A percentile compares a stretch with the other conserved stretches of the same genome.
phyloP scores from a whole-genome alignment of 495 filamentous ascomycete genomes.

The Penicillium longicatenatum region DNA sequence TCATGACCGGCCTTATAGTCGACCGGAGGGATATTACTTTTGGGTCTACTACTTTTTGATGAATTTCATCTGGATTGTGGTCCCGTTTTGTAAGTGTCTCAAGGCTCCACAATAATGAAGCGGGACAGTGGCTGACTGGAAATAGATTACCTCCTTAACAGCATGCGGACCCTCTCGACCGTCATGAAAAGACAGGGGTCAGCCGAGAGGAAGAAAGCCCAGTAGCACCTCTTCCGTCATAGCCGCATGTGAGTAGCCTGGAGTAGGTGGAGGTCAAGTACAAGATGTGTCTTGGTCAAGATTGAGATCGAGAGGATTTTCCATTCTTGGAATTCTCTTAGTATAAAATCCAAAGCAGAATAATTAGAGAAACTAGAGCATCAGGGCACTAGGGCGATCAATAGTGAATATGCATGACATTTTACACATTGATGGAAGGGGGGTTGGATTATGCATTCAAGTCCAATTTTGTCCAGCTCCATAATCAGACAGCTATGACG shows the following conservation, averaged over 20 bases:
- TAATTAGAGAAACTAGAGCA: not conserved
- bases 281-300: slow-evolving; percentile 5
- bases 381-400: not conserved
- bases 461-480: slow-evolving; percentile 1
- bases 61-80: slow-evolving; percentile 84
- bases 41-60: slow-evolving; percentile 87
- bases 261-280: slow-evolving; percentile 11
- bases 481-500: slow-evolving; percentile 11
- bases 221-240: slow-evolving; percentile 34
- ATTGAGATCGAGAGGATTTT: not conserved
- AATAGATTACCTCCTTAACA: slow-evolving; percentile 56
- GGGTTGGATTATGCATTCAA: not conserved
- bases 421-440: not conserved
- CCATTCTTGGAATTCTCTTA: not conserved
- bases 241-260: slow-evolving; percentile 12
- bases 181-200: slow-evolving; percentile 45
- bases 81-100: slow-evolving; percentile 61
- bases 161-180: slow-evolving; percentile 47
- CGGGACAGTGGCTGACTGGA: slow-evolving; percentile 8
- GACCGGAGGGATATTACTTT: slow-evolving; percentile 80
- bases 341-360: not conserved
- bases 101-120: too few species aligned
- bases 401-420: not conserved
- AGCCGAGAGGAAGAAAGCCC: slow-evolving; percentile 36
- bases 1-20: slow-evolving; percentile 60